A percentile compares a stretch with the other conserved stretches of the same genome.
These are phyloP conservation scores for Vigna reflexopilosa DNA, from an alignment of 306 rosid species.

Conservation along the genomic window DNA sequence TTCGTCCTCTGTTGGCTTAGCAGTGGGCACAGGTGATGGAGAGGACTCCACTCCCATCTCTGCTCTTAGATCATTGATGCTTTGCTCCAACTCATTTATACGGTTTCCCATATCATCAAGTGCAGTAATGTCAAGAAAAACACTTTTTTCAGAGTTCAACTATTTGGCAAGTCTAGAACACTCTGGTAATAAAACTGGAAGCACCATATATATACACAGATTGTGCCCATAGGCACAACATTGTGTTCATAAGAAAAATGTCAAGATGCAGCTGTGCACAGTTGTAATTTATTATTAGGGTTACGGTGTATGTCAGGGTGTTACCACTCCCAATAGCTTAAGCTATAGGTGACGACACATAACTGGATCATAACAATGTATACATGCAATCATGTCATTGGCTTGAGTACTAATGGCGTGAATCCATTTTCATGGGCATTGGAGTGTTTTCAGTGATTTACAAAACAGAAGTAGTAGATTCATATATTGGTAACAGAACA, in stretches of 20 bases:
- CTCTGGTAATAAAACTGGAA: constrained; percentile 33
- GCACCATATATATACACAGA: constrained; percentile 8
- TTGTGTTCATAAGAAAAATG: constrained; percentile 5
- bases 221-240: constrained; percentile 24
- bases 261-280: not conserved
- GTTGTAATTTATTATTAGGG: constrained; percentile 1
- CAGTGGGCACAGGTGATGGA: constrained; percentile 64
- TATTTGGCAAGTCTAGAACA: constrained; percentile 34
- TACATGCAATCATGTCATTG: constrained; percentile 30
- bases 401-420: not conserved
- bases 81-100: constrained; percentile 91
- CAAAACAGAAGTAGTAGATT: not conserved
- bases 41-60: constrained; percentile 97
- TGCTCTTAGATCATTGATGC: constrained; percentile 80
- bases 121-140: constrained; percentile 73
- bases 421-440: constrained; percentile 14
- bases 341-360: not conserved
- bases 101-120: constrained; percentile 98
- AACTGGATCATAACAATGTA: not conserved
- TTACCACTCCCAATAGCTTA: constrained; percentile 8
- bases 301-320: not conserved
- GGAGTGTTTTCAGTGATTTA: constrained; percentile 1
- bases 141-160: constrained; percentile 36
- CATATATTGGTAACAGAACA: not conserved
- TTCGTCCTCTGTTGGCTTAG: constrained; percentile 58